These are phyloP conservation scores for Brassica balearica DNA, from an alignment of 441 rosid genomes.

Conservation along the genomic window DNA sequence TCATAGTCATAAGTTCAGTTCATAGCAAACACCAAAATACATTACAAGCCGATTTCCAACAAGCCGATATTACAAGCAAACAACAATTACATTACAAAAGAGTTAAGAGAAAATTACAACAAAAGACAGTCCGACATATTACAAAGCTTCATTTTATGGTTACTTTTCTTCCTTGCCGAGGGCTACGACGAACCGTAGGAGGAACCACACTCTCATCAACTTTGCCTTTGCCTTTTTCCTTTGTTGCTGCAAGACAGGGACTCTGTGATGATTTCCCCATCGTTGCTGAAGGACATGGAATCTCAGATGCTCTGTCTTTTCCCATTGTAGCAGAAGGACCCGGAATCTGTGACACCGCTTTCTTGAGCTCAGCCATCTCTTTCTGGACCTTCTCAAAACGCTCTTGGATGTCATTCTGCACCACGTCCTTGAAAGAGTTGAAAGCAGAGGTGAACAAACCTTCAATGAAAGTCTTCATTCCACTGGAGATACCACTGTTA, in stretches of 20 bases:
- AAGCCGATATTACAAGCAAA: no score
- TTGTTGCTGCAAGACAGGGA: neutral
- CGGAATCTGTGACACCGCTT: neutral
- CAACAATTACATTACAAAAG: neutral
- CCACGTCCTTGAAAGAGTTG: neutral
- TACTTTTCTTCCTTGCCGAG: neutral
- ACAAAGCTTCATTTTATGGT: neutral
- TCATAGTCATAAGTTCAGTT: no score
- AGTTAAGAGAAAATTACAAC: no score
- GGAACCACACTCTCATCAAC: neutral
- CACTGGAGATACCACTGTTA: no score
- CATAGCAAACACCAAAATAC: neutral
- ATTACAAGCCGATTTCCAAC: neutral
- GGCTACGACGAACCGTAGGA: neutral
- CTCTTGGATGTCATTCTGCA: neutral
- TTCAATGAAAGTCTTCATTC: no score
- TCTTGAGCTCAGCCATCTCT: neutral
- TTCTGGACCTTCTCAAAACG: no score
- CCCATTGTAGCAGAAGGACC: neutral
- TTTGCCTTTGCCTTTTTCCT: neutral
- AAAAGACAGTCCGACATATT: no score
- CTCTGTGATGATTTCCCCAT: neutral
- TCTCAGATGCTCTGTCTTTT: neutral
- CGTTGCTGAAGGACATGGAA: neutral
- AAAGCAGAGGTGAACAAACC: neutral